Evolutionary conservation across 208 protist genomes (phyloP).

Genomic region (Leishmania turanica): DNA sequence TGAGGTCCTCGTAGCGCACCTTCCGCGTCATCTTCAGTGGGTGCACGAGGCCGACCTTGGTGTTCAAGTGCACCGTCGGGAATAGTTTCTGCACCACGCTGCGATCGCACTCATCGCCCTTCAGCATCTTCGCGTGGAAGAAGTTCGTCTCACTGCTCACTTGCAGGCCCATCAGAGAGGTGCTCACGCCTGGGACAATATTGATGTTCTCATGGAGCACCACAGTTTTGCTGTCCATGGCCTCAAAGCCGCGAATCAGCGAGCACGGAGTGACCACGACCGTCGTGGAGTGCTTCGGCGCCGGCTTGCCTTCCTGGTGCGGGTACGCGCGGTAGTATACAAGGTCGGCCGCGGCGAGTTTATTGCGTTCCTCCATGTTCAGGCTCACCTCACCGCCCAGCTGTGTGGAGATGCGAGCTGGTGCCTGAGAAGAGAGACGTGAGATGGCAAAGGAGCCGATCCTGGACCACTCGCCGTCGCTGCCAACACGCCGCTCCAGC

Average conservation of each 20-base stretch:
- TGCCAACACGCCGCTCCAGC: constrained; percentile 71
- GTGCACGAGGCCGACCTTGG: constrained; percentile 47
- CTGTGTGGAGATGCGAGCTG: constrained; percentile 50
- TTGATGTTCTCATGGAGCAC: constrained; percentile 71
- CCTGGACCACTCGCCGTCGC: constrained; percentile 40
- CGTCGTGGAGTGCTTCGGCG: constrained; percentile 28
- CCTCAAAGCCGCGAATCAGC: constrained; percentile 85
- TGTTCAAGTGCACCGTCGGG: constrained; percentile 61
- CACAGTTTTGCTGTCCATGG: constrained; percentile 71
- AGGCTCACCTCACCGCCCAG: constrained; percentile 18
- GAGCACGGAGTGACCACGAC: constrained; percentile 78
- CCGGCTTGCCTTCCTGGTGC: constrained; percentile 19
- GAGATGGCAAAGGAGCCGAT: constrained; percentile 64
- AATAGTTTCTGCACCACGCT: constrained; percentile 82
- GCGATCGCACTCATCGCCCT: constrained; percentile 86
- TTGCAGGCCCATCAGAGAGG: constrained; percentile 71
- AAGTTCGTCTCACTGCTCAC: constrained; percentile 77
- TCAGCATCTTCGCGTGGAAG: constrained; percentile 87
- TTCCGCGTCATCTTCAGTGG: constrained; percentile 34
- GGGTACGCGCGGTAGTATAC: constrained; percentile 76
- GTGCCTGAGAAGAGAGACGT: constrained; percentile 43
- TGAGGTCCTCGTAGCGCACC: constrained; percentile 79
- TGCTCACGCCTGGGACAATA: constrained; percentile 57
- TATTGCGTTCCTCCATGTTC: constrained; percentile 44
- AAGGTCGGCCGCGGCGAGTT: constrained; percentile 50